phyloP scores from a whole-genome alignment of 257 asterid species.

The Ajuga chamaepitys region DNA sequence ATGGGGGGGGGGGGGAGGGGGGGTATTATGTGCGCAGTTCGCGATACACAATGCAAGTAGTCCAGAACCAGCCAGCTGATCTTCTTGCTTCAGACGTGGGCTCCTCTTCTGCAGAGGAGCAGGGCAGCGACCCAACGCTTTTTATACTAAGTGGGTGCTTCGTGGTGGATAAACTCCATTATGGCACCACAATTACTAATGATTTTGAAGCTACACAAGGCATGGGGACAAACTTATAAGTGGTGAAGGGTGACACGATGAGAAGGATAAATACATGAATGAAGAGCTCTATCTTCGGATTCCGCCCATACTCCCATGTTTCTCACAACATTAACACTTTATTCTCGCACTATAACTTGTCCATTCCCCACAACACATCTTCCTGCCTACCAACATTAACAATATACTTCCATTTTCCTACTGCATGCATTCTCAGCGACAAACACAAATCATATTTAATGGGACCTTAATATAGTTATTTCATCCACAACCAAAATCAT shows the following conservation, averaged over 20 bases:
- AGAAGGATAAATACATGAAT: conserved; percentile 17
- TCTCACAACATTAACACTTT: conserved; percentile 4
- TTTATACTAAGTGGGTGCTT: too few relatives aligned
- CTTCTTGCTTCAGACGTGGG: too few relatives aligned
- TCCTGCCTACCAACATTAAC: conserved; percentile 7
- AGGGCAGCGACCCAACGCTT: too few relatives aligned
- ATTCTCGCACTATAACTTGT: conserved; percentile 20
- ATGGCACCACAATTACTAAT: too few relatives aligned
- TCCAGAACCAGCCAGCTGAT: too few relatives aligned
- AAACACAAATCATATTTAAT: neutral
- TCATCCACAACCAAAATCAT: neutral
- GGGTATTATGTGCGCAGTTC: too few relatives aligned
- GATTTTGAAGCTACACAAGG: neutral
- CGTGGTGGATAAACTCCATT: too few relatives aligned
- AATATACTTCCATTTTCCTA: neutral
- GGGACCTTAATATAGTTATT: neutral
- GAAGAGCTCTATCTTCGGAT: conserved; percentile 11
- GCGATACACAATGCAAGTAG: too few relatives aligned
- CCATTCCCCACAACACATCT: conserved; percentile 1
- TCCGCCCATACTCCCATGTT: conserved; percentile 39
- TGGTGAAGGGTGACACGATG: conserved; percentile 17
- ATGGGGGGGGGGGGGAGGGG: too few relatives aligned
- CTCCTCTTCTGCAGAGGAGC: too few relatives aligned
- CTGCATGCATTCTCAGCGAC: too few relatives aligned
- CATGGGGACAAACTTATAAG: conserved; percentile 1